phyloP scores from a whole-genome alignment of 2,329 filamentous ascomycete species.

The Tolypocladium pustulatum region DNA sequence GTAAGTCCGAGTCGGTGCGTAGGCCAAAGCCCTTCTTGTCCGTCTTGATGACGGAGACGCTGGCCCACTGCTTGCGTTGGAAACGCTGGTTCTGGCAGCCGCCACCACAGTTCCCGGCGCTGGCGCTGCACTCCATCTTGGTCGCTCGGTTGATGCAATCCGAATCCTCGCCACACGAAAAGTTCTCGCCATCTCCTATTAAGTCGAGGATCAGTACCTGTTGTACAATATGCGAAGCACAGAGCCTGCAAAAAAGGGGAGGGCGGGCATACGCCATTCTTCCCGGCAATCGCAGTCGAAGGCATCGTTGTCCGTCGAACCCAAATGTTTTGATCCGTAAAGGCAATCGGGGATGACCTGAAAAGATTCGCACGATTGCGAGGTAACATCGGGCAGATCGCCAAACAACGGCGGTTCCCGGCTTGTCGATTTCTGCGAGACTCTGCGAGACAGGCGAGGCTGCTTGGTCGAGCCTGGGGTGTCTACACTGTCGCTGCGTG shows the following conservation, averaged over 20 bases:
- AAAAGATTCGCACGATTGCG: conserved; percentile 66
- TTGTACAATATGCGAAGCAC: background rate
- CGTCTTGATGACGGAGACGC: conserved; percentile 92
- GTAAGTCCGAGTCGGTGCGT: conserved; percentile 66
- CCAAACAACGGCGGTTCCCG: conserved; percentile 57
- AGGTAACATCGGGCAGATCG: conserved; percentile 68
- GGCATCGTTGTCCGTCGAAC: conserved; percentile 78
- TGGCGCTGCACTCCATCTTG: conserved; percentile 86
- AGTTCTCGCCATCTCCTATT: conserved; percentile 54
- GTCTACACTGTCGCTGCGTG: conserved; percentile 35
- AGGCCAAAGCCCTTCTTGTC: conserved; percentile 96
- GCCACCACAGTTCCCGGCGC: conserved; percentile 71
- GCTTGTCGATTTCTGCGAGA: conserved; percentile 54
- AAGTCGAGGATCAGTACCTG: conserved; percentile 6
- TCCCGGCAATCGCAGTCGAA: conserved; percentile 92
- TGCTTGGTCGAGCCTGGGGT: conserved; percentile 43
- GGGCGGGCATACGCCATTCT: conserved; percentile 72
- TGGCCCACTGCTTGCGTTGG: conserved; percentile 77
- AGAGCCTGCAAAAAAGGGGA: background rate
- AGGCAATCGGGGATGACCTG: conserved; percentile 74
- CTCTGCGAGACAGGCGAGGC: conserved; percentile 63
- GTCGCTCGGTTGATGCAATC: conserved; percentile 98
- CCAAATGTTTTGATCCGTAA: conserved; percentile 86
- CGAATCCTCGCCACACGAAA: conserved; percentile 88
- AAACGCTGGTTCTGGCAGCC: conserved; percentile 94